These are phyloP conservation scores for Lecanicillium sp. DNA, from an alignment of 2,329 filamentous ascomycete genomes.

Conservation along the genomic window DNA sequence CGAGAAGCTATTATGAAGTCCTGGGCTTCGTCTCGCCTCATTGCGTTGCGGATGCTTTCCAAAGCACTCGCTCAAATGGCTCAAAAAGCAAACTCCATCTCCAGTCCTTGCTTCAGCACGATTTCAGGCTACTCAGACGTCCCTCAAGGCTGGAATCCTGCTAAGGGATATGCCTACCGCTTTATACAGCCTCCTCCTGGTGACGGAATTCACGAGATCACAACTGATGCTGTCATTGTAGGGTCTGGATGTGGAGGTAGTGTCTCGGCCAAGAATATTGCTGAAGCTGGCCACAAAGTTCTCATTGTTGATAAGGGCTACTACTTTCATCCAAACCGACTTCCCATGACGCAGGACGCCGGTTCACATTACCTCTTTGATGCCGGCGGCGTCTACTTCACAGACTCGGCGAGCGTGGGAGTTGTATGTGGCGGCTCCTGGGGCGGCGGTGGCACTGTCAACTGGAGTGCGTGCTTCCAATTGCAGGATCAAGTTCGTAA, in stretches of 20 bases:
- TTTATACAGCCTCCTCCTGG: too few species aligned
- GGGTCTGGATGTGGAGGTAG: conserved; percentile 82
- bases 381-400: conserved; percentile 50
- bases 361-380: conserved; percentile 61
- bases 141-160: too few species aligned
- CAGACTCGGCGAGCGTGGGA: conserved; percentile 49
- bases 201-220: conserved; percentile 49
- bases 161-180: too few species aligned
- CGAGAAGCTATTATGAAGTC: too few species aligned
- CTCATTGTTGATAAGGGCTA: conserved; percentile 78
- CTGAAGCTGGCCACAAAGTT: conserved; percentile 67
- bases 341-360: conserved; percentile 63
- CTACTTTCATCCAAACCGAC: conserved; percentile 61
- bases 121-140: too few species aligned
- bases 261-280: conserved; percentile 72
- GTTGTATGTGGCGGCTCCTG: conserved; percentile 65
- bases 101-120: too few species aligned
- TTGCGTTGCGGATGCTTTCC: too few species aligned
- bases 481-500: conserved; percentile 69
- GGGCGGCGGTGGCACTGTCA: conserved; percentile 82
- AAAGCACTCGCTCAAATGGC: too few species aligned
- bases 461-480: conserved; percentile 63
- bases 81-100: too few species aligned
- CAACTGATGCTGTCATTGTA: conserved; percentile 77
- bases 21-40: too few species aligned